Evolutionary conservation across 176 grass and related monocot species (phyloP), one percentile per base, ranked within the genome.

Genomic region (Aegilops bicornis): DNA sequence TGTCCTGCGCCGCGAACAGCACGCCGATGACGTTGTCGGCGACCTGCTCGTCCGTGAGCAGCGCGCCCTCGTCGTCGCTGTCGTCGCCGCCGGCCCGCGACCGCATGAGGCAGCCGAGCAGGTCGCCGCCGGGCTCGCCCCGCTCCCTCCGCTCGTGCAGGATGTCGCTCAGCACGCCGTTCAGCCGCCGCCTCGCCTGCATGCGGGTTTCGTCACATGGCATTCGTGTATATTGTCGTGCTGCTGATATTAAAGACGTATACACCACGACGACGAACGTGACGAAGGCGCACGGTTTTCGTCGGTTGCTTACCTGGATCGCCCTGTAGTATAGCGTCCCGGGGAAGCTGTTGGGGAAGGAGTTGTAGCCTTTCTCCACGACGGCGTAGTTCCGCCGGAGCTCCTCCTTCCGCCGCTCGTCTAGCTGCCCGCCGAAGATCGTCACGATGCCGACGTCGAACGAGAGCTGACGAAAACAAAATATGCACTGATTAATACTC

Each of bases 361-460:
- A 99, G 85, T 99, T 99, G 90, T 99, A 99, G 22, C 97, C 97
- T 86, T 91, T 99, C 86, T 96, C 94, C 39, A 99, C 89, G 79
- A 96, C 24, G 90, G 83, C 83, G 79, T 94, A 99, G 17, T 94
- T 96, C 56, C 76, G 86, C 80, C 89, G 86, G 13, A 99, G 77
- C 90, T 93, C 90, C 56, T 59, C 70, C 73, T 90, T 96, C 67
- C 79, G 72, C 36, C 25, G 64, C 23, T 92, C 92, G 63, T 93
- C 86, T 54, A 99, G 56, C 3, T 39, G 66, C 7, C 92, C 84
- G 59, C 97, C 94, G 40, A 99, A 99, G 78, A 99, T 91, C 9
- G 47, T 77, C 33, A 87, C 94, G 88, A 99, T 89, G 54, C 88
- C 94, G 16, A 94, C 94, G 30, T 99, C 87, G 32, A 99, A 99